phyloP scores from a whole-genome alignment of 768 basidiomycete genomes.

The Leccinum imitatum region DNA sequence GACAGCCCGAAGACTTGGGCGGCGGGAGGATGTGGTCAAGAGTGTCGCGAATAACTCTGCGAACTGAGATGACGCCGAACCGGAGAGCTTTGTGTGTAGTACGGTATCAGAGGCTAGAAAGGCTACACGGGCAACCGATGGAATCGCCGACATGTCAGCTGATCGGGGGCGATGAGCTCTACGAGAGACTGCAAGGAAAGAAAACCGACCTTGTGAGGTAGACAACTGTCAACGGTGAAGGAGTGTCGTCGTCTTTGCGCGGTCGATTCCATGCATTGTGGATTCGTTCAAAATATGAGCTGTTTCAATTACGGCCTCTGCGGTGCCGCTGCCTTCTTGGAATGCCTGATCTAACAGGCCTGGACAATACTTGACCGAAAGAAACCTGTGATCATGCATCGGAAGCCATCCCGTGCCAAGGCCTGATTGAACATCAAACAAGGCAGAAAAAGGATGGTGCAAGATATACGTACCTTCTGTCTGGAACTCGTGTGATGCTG shows the following conservation, averaged over 20 bases:
- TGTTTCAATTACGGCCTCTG: too few species aligned
- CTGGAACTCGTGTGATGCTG: too few species aligned
- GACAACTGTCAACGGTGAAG: neutral
- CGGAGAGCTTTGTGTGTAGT: slow-evolving; percentile 53
- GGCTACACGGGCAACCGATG: slow-evolving; percentile 65
- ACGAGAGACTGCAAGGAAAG: neutral
- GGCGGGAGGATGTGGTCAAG: slow-evolving; percentile 35
- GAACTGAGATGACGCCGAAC: slow-evolving; percentile 42
- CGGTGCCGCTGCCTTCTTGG: too few species aligned
- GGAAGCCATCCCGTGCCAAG: too few species aligned
- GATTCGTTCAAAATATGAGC: too few species aligned
- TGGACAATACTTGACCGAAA: too few species aligned
- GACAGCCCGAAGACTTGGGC: slow-evolving; percentile 46
- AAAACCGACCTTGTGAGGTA: slow-evolving; percentile 8
- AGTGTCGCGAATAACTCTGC: slow-evolving; percentile 32
- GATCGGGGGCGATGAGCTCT: slow-evolving; percentile 3
- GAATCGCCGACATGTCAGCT: slow-evolving; percentile 20
- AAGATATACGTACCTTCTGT: too few species aligned
- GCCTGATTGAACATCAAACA: too few species aligned
- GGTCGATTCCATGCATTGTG: too few species aligned
- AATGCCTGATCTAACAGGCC: too few species aligned
- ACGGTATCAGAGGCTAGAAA: slow-evolving; percentile 67
- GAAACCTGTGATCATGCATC: too few species aligned
- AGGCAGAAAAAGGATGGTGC: too few species aligned
- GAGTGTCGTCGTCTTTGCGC: neutral